Conservation (phyloP, 352 stramenopile genomes). For the Globisporangium abappressorium region DNA sequence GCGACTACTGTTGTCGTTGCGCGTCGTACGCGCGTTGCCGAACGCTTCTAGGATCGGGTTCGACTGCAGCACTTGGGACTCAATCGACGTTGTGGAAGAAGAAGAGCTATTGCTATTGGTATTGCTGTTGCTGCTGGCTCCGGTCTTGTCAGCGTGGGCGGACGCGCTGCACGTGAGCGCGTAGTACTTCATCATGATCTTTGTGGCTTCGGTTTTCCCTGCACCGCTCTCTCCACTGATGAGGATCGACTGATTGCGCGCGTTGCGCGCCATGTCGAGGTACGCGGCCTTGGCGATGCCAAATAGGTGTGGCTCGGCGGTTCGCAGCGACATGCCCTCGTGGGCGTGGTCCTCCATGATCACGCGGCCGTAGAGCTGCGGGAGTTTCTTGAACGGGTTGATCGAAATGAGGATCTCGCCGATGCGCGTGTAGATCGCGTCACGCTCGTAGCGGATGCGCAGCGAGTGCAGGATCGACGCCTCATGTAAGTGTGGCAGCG, state of each 20-base stretch:
- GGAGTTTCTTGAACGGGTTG: slow-evolving; percentile 80
- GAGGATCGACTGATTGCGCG: slow-evolving; percentile 76
- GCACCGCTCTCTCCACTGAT: slow-evolving; percentile 86
- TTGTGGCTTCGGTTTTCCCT: slow-evolving; percentile 88
- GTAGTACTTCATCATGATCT: slow-evolving; percentile 91
- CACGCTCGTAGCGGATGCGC: slow-evolving; percentile 66
- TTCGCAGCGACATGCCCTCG: slow-evolving; percentile 18
- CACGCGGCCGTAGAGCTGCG: slow-evolving; percentile 57
- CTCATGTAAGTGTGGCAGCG: slow-evolving; percentile 83
- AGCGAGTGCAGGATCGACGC: slow-evolving; percentile 81
- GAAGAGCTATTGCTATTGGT: neutral
- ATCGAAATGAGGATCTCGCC: slow-evolving; percentile 86
- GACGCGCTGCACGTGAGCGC: slow-evolving; percentile 58
- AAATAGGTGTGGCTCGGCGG: slow-evolving; percentile 62
- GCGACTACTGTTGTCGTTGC: slow-evolving; percentile 88
- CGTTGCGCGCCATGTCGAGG: slow-evolving; percentile 63
- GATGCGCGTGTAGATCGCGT: slow-evolving; percentile 87
- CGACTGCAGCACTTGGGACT: slow-evolving; percentile 86
- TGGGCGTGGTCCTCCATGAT: slow-evolving; percentile 49
- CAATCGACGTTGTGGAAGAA: slow-evolving; percentile 40
- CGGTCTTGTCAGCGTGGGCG: slow-evolving; percentile 6
- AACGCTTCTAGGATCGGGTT: slow-evolving; percentile 91
- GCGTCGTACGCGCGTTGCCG: slow-evolving; percentile 82
- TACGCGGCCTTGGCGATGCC: slow-evolving; percentile 71
- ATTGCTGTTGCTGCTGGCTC: neutral